Evolutionary conservation across 345 rosid species (phyloP).

Genomic region (Excoecaria agallocha): DNA sequence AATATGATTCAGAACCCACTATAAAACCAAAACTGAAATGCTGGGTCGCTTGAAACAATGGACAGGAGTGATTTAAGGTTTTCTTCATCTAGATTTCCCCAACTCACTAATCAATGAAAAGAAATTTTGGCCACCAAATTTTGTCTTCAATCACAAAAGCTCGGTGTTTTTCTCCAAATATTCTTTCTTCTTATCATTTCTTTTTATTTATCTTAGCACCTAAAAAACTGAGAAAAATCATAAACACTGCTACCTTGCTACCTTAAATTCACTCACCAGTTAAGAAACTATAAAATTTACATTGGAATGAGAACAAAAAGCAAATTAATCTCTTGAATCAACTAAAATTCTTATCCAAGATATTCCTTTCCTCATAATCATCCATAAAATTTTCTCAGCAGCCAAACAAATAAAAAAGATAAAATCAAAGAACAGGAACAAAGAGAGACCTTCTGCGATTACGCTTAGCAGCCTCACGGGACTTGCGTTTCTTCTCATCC

Average conservation of each 20-base stretch:
- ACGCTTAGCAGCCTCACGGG: conserved; percentile 84
- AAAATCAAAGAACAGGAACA: neutral
- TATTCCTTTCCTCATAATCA: neutral
- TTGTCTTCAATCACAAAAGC: neutral
- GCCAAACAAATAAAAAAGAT: neutral
- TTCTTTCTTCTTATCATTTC: neutral
- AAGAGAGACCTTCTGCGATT: conserved; percentile 48
- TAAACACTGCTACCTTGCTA: neutral
- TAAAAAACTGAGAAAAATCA: no score
- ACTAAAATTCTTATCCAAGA: neutral
- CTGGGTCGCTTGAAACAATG: neutral
- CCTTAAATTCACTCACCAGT: neutral
- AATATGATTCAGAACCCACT: neutral
- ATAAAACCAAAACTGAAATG: neutral
- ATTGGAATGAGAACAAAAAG: neutral
- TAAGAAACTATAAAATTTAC: neutral
- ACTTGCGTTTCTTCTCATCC: conserved; percentile 72
- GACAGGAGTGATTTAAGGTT: neutral
- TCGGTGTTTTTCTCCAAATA: neutral
- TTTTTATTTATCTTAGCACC: no score
- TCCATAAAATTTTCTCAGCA: conserved; percentile 14
- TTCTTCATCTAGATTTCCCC: neutral
- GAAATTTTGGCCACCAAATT: neutral
- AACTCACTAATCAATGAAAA: neutral
- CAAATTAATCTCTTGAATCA: neutral